Evolutionary conservation across 805 yeast genomes (phyloP).

Genomic region (Saturnispora zaruensis): DNA sequence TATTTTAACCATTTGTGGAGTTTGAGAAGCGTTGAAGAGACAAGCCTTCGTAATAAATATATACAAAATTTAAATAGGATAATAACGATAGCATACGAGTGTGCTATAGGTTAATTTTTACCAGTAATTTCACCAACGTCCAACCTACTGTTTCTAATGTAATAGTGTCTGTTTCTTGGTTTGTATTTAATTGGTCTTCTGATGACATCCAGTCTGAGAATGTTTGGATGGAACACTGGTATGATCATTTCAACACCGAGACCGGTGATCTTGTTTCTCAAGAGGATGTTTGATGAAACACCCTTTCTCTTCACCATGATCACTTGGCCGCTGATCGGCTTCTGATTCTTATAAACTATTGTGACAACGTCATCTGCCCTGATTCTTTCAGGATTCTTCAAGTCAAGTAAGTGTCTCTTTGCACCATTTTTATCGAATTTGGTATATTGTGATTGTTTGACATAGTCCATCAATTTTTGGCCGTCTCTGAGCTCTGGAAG

Average conservation of each 20-base stretch:
- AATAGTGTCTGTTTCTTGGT: slow-evolving; percentile 80
- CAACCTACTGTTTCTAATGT: slow-evolving; percentile 69
- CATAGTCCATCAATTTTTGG: slow-evolving; percentile 34
- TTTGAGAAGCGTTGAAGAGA: neutral
- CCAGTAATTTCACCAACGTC: slow-evolving; percentile 59
- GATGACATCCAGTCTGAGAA: slow-evolving; percentile 68
- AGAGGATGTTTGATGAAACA: slow-evolving; percentile 63
- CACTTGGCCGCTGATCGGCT: slow-evolving; percentile 69
- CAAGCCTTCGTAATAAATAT: neutral
- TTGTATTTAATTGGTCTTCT: slow-evolving; percentile 66
- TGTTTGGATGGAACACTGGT: slow-evolving; percentile 71
- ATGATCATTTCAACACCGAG: slow-evolving; percentile 81
- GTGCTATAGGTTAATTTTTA: slow-evolving; percentile 7
- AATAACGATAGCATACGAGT: no score
- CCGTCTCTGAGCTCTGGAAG: slow-evolving; percentile 43
- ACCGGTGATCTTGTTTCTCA: slow-evolving; percentile 75
- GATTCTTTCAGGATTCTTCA: slow-evolving; percentile 39
- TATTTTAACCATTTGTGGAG: neutral
- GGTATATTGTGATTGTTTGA: slow-evolving; percentile 43
- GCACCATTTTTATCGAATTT: slow-evolving; percentile 66
- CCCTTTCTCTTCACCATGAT: slow-evolving; percentile 67
- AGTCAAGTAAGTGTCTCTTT: slow-evolving; percentile 49
- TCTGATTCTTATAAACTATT: slow-evolving; percentile 58
- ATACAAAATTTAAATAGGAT: neutral
- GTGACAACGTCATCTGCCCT: slow-evolving; percentile 78